Conservation (phyloP, 2,329 filamentous ascomycete species). For the Arthrobotrys sphaeroides region DNA sequence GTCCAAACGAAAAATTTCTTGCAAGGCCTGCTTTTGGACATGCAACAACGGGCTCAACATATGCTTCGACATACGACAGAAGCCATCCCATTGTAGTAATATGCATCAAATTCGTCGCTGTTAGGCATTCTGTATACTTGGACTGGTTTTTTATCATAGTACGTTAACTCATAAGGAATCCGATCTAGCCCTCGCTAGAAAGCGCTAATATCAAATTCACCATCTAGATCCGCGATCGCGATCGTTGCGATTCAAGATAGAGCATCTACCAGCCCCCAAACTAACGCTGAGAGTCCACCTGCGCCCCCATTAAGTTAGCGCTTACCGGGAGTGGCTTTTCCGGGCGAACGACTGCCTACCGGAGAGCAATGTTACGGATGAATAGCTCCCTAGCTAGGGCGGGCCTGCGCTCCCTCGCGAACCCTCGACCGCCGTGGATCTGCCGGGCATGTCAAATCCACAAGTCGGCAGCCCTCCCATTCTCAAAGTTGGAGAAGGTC, state of each 20-base stretch:
- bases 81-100: not conserved
- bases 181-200: not conserved
- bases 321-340: not conserved
- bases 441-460: slow-evolving; percentile 38
- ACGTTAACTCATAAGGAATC: not conserved
- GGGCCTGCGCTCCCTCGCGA: not conserved
- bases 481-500: slow-evolving; percentile 1
- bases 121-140: not conserved
- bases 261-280: not conserved
- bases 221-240: not conserved
- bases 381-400: slow-evolving; percentile 14
- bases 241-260: not conserved
- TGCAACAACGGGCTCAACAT: no score
- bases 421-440: slow-evolving; percentile 28
- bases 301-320: no score
- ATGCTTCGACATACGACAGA: not conserved
- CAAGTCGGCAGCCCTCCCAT: not conserved
- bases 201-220: not conserved
- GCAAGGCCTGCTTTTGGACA: slow-evolving; percentile 8
- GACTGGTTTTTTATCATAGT: not conserved
- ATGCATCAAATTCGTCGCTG: not conserved
- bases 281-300: not conserved
- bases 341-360: not conserved
- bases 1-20: slow-evolving; percentile 36
- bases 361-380: slow-evolving; percentile 28